Conservation (phyloP, 352 stramenopile species). For the Pythium folliculosum region DNA sequence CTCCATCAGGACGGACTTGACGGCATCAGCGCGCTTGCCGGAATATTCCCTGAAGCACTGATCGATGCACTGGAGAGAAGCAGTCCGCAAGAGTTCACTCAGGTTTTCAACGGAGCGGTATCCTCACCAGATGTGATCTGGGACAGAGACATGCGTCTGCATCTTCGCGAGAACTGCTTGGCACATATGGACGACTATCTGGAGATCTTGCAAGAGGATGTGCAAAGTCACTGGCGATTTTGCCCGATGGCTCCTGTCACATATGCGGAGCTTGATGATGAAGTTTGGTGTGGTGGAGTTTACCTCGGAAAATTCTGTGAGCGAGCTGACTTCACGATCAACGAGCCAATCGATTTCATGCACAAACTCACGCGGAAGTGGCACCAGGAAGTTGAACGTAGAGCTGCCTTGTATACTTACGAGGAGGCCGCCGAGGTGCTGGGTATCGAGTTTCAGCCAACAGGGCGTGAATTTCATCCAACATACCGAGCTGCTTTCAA, state of each 20-base stretch:
- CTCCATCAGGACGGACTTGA: slow-evolving; percentile 51
- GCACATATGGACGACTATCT: slow-evolving; percentile 94
- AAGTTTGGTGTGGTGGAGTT: slow-evolving; percentile 94
- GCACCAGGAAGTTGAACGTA: slow-evolving; percentile 64
- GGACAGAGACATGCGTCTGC: slow-evolving; percentile 90
- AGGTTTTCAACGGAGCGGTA: slow-evolving; percentile 86
- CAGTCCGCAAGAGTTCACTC: slow-evolving; percentile 79
- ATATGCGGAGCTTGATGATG: slow-evolving; percentile 88
- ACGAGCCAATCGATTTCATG: slow-evolving; percentile 89
- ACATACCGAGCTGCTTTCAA: slow-evolving; percentile 62
- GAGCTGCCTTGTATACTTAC: slow-evolving; percentile 29
- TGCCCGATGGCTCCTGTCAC: slow-evolving; percentile 90
- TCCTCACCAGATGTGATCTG: slow-evolving; percentile 94
- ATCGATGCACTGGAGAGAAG: slow-evolving; percentile 87
- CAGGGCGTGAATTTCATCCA: slow-evolving; percentile 23
- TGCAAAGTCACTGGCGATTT: slow-evolving; percentile 87
- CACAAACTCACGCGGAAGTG: slow-evolving; percentile 72
- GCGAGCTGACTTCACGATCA: slow-evolving; percentile 76
- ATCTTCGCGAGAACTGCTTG: slow-evolving; percentile 86
- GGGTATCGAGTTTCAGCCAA: slow-evolving; percentile 23
- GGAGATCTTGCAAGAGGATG: slow-evolving; percentile 87
- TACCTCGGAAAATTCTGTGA: slow-evolving; percentile 94
- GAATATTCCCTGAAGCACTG: slow-evolving; percentile 90
- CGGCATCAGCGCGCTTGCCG: slow-evolving; percentile 67
- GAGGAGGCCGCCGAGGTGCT: slow-evolving; percentile 51